Evolutionary conservation across 1,284 basidiomycete genomes (phyloP).

Genomic region (Cryptococcus sp.): DNA sequence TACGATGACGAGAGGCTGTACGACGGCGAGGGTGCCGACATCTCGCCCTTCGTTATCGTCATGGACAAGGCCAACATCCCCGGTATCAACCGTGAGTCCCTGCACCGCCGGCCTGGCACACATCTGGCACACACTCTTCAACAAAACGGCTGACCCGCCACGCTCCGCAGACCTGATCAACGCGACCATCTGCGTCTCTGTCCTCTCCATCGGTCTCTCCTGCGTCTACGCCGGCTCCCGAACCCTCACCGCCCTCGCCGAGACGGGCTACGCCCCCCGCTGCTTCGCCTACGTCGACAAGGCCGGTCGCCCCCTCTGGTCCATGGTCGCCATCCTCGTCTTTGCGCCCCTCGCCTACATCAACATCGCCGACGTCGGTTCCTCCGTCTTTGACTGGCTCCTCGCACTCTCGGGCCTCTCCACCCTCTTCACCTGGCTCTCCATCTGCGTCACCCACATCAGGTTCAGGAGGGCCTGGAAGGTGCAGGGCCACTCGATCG

Average conservation of each 20-base stretch:
- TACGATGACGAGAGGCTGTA: constrained; percentile 43
- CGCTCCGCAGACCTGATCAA: constrained; percentile 50
- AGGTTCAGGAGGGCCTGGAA: constrained; percentile 55
- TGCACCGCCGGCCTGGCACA: too few species aligned
- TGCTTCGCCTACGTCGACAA: constrained; percentile 54
- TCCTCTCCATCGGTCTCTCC: constrained; percentile 46
- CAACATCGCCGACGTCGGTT: constrained; percentile 37
- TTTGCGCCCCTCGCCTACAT: constrained; percentile 50
- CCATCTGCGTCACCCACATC: constrained; percentile 42
- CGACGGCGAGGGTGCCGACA: constrained; percentile 49
- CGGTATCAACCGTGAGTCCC: constrained; percentile 44
- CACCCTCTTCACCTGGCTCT: constrained; percentile 54
- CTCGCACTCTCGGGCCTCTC: constrained; percentile 54
- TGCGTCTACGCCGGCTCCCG: constrained; percentile 49
- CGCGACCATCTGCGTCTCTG: constrained; percentile 52
- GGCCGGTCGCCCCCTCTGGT: constrained; percentile 53
- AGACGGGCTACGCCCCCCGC: constrained; percentile 52
- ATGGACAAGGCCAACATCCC: constrained; percentile 49
- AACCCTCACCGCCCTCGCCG: constrained; percentile 44
- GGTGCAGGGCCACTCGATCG: constrained; percentile 51
- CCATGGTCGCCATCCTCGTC: constrained; percentile 45
- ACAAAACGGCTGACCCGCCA: too few species aligned
- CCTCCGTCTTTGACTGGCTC: constrained; percentile 51
- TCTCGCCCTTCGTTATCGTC: constrained; percentile 55
- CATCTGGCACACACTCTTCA: too few species aligned